Conservation (phyloP, 495 filamentous ascomycete genomes). For the Aspergillus wentii region DNA sequence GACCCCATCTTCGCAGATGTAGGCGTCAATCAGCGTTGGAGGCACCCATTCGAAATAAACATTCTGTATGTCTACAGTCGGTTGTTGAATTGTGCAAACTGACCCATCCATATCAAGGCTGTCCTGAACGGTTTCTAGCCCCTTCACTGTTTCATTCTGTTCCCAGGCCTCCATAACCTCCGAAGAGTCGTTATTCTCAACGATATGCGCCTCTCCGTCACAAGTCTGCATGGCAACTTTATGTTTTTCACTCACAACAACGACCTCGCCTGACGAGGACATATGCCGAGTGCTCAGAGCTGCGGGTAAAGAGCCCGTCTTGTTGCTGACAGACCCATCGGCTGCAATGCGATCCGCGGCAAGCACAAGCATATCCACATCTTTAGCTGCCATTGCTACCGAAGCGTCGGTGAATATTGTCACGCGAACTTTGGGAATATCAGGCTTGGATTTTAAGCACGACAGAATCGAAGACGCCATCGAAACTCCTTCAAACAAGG, state of each 20-base stretch:
- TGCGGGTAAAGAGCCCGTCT: slow-evolving; percentile 47
- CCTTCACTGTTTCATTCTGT: background rate
- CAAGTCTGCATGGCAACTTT: slow-evolving; percentile 41
- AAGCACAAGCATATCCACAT: slow-evolving; percentile 40
- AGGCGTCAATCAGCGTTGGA: slow-evolving; percentile 34
- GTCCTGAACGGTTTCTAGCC: background rate
- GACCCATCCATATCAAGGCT: background rate
- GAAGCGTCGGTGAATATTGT: slow-evolving; percentile 48
- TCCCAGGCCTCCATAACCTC: slow-evolving; percentile 37
- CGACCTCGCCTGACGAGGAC: slow-evolving; percentile 28
- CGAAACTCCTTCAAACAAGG: slow-evolving; percentile 50
- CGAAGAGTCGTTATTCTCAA: slow-evolving; percentile 32
- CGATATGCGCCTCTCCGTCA: slow-evolving; percentile 16
- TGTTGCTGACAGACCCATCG: slow-evolving; percentile 47
- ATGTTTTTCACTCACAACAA: slow-evolving; percentile 43
- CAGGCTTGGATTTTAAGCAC: slow-evolving; percentile 2
- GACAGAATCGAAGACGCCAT: slow-evolving; percentile 34
- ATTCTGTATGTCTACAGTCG: slow-evolving; percentile 34
- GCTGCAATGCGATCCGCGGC: slow-evolving; percentile 49
- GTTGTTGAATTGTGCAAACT: background rate
- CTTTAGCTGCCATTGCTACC: slow-evolving; percentile 32
- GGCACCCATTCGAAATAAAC: slow-evolving; percentile 55
- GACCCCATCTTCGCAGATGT: slow-evolving; percentile 38
- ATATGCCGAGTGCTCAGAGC: slow-evolving; percentile 33
- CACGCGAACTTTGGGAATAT: slow-evolving; percentile 17